phyloP scores from a whole-genome alignment of 164 flowering plant species.

The Annona cherimola region DNA sequence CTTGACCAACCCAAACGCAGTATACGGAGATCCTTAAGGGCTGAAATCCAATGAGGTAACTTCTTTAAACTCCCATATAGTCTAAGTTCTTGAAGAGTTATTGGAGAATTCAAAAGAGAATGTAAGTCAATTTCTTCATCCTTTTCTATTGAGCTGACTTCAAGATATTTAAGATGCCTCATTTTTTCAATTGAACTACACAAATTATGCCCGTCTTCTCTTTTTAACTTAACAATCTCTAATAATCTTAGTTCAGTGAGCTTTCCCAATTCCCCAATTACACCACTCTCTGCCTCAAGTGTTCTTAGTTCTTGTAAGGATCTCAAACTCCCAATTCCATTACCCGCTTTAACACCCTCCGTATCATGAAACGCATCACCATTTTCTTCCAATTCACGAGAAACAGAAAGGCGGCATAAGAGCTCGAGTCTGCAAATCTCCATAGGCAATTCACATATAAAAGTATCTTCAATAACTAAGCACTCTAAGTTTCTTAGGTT shows the following conservation, averaged over 20 bases:
- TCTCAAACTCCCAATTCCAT: neutral
- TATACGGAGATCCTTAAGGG: neutral
- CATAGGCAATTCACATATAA: conserved; percentile 6
- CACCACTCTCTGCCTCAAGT: conserved; percentile 4
- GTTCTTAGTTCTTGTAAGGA: conserved; percentile 7
- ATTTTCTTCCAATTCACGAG: neutral
- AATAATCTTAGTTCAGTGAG: conserved; percentile 5
- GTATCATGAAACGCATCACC: neutral
- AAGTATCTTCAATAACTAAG: conserved; percentile 4
- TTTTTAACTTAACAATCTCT: neutral
- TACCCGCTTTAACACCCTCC: neutral
- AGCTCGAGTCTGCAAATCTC: conserved; percentile 3
- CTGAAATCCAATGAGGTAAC: neutral
- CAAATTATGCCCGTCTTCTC: conserved; percentile 1
- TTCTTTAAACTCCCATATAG: neutral
- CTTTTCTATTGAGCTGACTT: neutral
- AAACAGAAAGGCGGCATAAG: conserved; percentile 8
- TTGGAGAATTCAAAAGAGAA: neutral
- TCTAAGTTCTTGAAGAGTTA: neutral
- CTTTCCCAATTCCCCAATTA: conserved; percentile 1
- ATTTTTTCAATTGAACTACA: conserved; percentile 4
- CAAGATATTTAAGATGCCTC: neutral
- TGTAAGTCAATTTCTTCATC: conserved; percentile 1
- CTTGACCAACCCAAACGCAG: conserved; percentile 6
- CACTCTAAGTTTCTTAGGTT: conserved; percentile 6